Conservation (phyloP, 2,329 filamentous ascomycete species). For the Talaromyces sp. region DNA sequence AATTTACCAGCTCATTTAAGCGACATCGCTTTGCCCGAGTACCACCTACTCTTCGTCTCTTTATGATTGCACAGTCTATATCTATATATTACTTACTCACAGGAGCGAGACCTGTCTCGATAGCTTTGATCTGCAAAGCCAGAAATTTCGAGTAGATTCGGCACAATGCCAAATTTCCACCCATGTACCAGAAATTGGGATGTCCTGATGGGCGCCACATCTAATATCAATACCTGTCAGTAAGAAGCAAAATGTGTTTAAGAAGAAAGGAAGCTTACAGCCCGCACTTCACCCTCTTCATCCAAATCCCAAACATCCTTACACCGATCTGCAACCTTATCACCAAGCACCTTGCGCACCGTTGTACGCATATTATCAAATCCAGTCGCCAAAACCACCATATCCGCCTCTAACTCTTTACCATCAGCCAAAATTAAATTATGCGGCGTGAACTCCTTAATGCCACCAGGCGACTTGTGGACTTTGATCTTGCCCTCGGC, state of each 20-base stretch:
- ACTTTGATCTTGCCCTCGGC: conserved; percentile 60
- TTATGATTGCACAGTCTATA: too few relatives aligned
- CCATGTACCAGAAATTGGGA: conserved; percentile 64
- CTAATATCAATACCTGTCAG: conserved; percentile 8
- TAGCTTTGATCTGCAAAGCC: conserved; percentile 50
- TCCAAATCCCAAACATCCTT: conserved; percentile 62
- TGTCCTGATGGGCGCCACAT: conserved; percentile 60
- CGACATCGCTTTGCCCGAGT: not conserved
- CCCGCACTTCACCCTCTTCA: conserved; percentile 53
- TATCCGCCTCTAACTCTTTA: conserved; percentile 55
- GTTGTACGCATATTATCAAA: conserved; percentile 67
- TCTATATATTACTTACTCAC: conserved; percentile 2
- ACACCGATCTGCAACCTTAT: conserved; percentile 57
- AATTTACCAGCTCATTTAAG: not conserved
- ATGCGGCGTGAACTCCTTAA: conserved; percentile 49
- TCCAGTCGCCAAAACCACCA: conserved; percentile 62
- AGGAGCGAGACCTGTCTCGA: conserved; percentile 38
- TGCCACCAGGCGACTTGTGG: conserved; percentile 54
- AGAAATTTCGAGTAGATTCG: conserved; percentile 57
- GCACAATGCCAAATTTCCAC: conserved; percentile 62
- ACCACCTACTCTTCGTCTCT: too few relatives aligned
- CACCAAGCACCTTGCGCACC: conserved; percentile 60
- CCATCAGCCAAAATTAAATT: conserved; percentile 55
- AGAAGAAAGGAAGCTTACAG: conserved; percentile 24
- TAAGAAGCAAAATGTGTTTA: not conserved